Evolutionary conservation across 1,139 yeast genomes (phyloP), one percentile per base, ranked within the genome.

Genomic region (Arxiozyma slooffiae): DNA sequence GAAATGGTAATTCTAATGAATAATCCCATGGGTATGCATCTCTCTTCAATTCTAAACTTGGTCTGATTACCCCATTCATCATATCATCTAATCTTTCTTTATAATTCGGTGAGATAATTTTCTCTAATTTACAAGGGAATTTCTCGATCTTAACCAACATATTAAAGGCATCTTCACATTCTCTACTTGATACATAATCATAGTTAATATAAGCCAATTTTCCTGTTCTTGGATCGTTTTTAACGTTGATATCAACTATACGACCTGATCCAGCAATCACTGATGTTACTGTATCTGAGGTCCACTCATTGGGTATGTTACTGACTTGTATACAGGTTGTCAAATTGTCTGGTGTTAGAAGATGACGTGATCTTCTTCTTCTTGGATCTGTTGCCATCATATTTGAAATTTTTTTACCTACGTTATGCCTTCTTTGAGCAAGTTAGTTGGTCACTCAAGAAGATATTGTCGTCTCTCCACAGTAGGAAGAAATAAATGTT

Each of bases 241-340:
- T 61, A 3, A 56, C 51, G 2, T 52, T 49, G 9, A 64, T 55
- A 37, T 56, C 55, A 1, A 61, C 52, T 20, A 64, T 58, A 2
- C 62, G 61, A 17, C 68, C 68, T 6, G 67, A 63, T n/a, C 68
- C 68, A 5, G 67, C 67, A 30, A 63, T 49, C 5, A 63, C 60
- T n/a, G 67, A 63, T 1, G 65, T 55, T 3, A 62, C 53, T 1
- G 60, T 61, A 38, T 59, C 64, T 50, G 58, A 57, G 11, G 55
- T 59, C 68, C 68, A 64, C 23, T 58, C 58, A 7, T 52, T 48
- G 3, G 67, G 68, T 36, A 64, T 42, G 46, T 58, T 56, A 4
- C 62, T 60, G 22, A 64, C 49, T 40, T 58, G 63, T 23, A 64
- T 57, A 2, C 66, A 54, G 9, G 67, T 57, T 14, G 66, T 57